Percentiles rank a stretch among this genome's conserved stretches.
phyloP scores from a whole-genome alignment of 108 stramenopile species.

The Fistulifera solaris region DNA sequence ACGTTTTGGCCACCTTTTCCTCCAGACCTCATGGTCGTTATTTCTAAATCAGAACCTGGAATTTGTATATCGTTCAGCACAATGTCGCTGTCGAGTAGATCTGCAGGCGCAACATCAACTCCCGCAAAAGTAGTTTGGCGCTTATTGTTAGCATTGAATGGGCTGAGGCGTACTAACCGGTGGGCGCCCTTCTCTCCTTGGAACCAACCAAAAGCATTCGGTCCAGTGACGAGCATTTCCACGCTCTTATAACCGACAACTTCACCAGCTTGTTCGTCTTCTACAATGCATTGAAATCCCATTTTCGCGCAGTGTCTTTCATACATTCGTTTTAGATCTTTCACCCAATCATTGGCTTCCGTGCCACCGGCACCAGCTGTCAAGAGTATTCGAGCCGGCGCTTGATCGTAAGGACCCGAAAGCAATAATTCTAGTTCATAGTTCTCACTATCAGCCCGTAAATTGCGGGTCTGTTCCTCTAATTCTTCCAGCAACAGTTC shows the following conservation, averaged over 20 bases:
- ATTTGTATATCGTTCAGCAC: constrained; percentile 57
- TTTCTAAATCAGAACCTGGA: constrained; percentile 72
- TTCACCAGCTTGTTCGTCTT: constrained; percentile 60
- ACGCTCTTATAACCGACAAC: constrained; percentile 84
- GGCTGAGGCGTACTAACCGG: constrained; percentile 82
- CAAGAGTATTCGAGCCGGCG: constrained; percentile 75
- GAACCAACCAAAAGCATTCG: constrained; percentile 68
- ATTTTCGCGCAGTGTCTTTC: constrained; percentile 46
- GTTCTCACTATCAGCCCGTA: constrained; percentile 38
- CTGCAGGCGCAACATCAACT: constrained; percentile 79
- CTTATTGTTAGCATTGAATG: constrained; percentile 92
- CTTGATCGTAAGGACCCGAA: constrained; percentile 65
- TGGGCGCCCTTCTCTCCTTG: constrained; percentile 92
- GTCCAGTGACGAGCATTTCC: constrained; percentile 57
- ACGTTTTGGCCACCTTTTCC: constrained; percentile 99
- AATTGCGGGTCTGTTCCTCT: constrained; percentile 13
- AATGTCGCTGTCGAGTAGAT: constrained; percentile 60
- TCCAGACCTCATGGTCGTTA: constrained; percentile 78
- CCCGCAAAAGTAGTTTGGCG: constrained; percentile 95
- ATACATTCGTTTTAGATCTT: constrained; percentile 77
- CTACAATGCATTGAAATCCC: constrained; percentile 44
- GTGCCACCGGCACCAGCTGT: constrained; percentile 97
- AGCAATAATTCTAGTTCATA: constrained; percentile 64
- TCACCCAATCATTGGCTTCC: constrained; percentile 92
- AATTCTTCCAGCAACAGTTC: constrained; percentile 49